Conservation (phyloP, 2,329 filamentous ascomycete genomes). For the Penicillium sp. region DNA sequence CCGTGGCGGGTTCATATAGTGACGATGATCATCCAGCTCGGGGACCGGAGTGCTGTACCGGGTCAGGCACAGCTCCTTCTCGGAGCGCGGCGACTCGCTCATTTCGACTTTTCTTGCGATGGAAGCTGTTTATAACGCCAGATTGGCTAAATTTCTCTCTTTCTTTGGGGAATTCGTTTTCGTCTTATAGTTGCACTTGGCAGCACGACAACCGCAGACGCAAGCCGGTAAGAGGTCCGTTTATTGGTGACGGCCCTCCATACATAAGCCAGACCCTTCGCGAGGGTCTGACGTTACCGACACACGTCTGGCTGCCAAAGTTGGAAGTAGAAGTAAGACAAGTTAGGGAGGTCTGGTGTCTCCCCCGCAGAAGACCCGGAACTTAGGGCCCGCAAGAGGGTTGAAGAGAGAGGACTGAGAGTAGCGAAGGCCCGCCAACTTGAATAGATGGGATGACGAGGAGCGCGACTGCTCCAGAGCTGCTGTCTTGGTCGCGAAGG, state of each 20-base stretch:
- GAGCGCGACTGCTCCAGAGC: conserved; percentile 43
- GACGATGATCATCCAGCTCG: conserved; percentile 80
- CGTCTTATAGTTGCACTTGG: conserved; percentile 14
- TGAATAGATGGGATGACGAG: conserved; percentile 58
- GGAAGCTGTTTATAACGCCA: conserved; percentile 14
- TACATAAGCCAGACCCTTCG: conserved; percentile 43
- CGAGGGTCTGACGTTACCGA: conserved; percentile 41
- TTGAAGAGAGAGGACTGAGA: conserved; percentile 68
- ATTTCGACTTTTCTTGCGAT: conserved; percentile 26
- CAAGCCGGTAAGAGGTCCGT: conserved; percentile 26
- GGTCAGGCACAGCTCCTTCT: conserved; percentile 53
- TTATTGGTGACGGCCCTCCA: conserved; percentile 32
- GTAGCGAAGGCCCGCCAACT: conserved; percentile 84
- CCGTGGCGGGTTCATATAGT: conserved; percentile 37
- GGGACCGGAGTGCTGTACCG: conserved; percentile 61
- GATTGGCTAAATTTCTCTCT: conserved; percentile 11
- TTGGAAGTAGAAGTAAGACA: conserved; percentile 37
- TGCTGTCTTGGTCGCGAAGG: conserved; percentile 18
- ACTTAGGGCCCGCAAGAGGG: conserved; percentile 86
- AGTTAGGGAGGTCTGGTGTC: conserved; percentile 98
- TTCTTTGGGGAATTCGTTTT: conserved; percentile 5
- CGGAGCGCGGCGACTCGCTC: conserved; percentile 61
- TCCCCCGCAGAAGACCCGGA: conserved; percentile 93
- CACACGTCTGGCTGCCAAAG: conserved; percentile 36
- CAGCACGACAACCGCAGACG: conserved; percentile 26